Base-by-base conservation (phyloP, 2,329 filamentous ascomycete species). In the Cladosporium sp. region DNA sequence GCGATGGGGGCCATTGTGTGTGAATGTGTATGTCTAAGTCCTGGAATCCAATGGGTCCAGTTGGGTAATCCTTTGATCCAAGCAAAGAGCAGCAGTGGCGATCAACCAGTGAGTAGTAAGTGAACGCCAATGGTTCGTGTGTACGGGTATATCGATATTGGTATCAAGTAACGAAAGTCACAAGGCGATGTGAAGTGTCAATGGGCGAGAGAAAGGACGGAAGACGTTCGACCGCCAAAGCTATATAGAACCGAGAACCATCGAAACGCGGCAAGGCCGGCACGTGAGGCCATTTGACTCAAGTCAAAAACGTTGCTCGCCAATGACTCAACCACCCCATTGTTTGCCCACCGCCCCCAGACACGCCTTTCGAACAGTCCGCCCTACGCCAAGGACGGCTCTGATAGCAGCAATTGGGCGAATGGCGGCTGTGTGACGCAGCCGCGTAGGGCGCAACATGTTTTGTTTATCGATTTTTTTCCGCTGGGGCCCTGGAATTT, bases 1-100 rank as follows among this genome's bases (percentile, higher is more conserved):
- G 72, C 68, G 61, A 70, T 67, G 28, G 76, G 73, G 44, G 74
- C 71, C 76, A 78, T 77, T 44, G 44, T 65, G 37, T 28, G 40
- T 59, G 61, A n/a, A 7, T 44, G 8, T 31, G 18, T 31, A 31
- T 14, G 31, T 23, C 18, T 26, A 23, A 18, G 28, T 35, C 10
- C 28, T 33, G 16, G 26, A 28, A 33, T 21, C 28, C 58, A 61
- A 61, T 61, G 40, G 58, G n/a, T 49, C 23, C 33, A 18, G 33
- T 14, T 16, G 10, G 18, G n/a, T 31, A 28, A 33, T 57, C 55
- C 33, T 57, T 57, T 16, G 31, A 57, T 33, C 18, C 5, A 10
- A 33, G 28, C 18, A 33, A 55, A n/a, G 26, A 12, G 52, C 52
- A 29, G 52, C 31, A 31, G 52, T 46, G 40, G 40, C 40, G 40